Base-by-base conservation (phyloP, 768 basidiomycete species). In the Suillus alpinus region DNA sequence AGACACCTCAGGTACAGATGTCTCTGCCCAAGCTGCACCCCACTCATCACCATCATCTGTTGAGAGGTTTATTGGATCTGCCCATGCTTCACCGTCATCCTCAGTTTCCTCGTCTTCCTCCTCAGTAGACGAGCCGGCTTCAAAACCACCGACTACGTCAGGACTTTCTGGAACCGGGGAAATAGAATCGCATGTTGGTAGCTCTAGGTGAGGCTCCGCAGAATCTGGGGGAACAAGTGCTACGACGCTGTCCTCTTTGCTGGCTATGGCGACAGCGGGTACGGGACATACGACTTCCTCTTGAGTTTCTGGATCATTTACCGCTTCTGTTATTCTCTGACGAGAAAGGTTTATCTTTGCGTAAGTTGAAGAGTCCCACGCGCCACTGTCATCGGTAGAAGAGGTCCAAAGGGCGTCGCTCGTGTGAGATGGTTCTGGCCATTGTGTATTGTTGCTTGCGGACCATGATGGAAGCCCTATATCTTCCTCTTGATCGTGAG, bases 401-500 rank as follows among this genome's bases (percentile, higher is more conserved):
- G 66, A 63, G 9, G 69, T 62, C 86, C 86, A 88, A 9, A 80
- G 70, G 7, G 81, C 73, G 10, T 72, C 68, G 14, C 69, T 69
- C 18, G 71, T 51, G 36, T 72, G 63, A n/a, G 83, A 76, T 13
- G 81, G 78, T 59, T 83, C 79, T 62, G 76, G 68, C 86, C 86
- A 87, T 34, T 66, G 66, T 6, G 81, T 67, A 49, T 67, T 76
- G 10, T 78, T 66, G 14, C 76, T 78, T 18, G 79, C 73, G 16
- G 81, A 79, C 86, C 86, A 88, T 2, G 86, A 83, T 12, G 86
- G 85, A 46, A 77, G 68, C 6, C 81, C 79, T 40, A 87, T 76
- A 66, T 87, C 86, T 32, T 80, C 80, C 71, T 87, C 85, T 59
- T 78, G 76, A 56, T 78, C 73, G 56, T 60, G 56, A 26, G 58